Conservation (phyloP, 73 alveolate species). For the Paramecium sexaurelia region DNA sequence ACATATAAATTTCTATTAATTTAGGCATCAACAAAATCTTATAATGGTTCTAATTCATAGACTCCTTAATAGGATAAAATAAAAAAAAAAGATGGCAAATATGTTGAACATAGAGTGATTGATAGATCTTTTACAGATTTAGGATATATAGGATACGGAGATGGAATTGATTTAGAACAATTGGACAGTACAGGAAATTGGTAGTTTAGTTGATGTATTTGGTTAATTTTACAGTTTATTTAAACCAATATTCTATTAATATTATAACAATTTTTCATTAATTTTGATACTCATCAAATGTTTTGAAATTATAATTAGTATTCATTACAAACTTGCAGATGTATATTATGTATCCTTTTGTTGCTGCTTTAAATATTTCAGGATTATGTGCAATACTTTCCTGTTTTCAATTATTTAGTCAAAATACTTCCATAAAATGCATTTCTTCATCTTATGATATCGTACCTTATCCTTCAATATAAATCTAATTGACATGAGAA, state of each 20-base stretch:
- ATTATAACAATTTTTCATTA: slow-evolving; percentile 54
- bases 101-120: slow-evolving; percentile 19
- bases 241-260: neutral
- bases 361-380: slow-evolving; percentile 83
- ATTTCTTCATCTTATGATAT: slow-evolving; percentile 83
- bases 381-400: slow-evolving; percentile 92
- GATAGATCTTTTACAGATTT: slow-evolving; percentile 38
- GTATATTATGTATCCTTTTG: slow-evolving; percentile 89
- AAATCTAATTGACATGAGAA: slow-evolving; percentile 84
- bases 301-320: slow-evolving; percentile 85
- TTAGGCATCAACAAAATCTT: slow-evolving; percentile 51
- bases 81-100: neutral
- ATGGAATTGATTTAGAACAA: slow-evolving; percentile 52
- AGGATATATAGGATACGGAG: slow-evolving; percentile 59
- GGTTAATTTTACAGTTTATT: neutral
- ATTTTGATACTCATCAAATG: slow-evolving; percentile 85
- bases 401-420: slow-evolving; percentile 4
- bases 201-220: slow-evolving; percentile 23
- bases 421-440: slow-evolving; percentile 76
- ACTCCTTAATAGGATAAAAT: slow-evolving; percentile 1
- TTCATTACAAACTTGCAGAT: slow-evolving; percentile 87
- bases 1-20: neutral
- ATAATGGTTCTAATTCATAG: slow-evolving; percentile 34
- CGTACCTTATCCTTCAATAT: slow-evolving; percentile 83
- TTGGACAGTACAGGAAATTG: slow-evolving; percentile 47